Evolutionary conservation across 2,329 filamentous ascomycete species (phyloP).

Genomic region (Alternaria triticina): DNA sequence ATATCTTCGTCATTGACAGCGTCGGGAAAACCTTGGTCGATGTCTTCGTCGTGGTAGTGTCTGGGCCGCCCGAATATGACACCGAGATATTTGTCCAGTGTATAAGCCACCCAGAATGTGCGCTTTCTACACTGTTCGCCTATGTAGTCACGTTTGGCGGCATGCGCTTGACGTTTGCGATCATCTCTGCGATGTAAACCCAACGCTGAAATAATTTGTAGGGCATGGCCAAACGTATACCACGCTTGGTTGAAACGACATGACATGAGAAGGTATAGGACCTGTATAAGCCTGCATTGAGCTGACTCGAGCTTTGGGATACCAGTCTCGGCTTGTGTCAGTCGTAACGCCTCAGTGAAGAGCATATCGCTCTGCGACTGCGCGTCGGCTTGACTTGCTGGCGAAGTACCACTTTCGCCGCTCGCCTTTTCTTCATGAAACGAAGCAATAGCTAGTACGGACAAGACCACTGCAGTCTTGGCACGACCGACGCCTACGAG

Average conservation of each 20-base stretch:
- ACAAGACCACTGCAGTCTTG: conserved; percentile 48
- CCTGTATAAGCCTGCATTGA: conserved; percentile 63
- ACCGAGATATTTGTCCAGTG: conserved; percentile 65
- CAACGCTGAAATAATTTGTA: conserved; percentile 58
- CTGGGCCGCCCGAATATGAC: conserved; percentile 2
- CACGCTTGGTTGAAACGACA: conserved; percentile 65
- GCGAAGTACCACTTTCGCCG: conserved; percentile 27
- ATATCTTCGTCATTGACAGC: conserved; percentile 65
- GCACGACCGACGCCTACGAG: conserved; percentile 43
- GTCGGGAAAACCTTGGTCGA: conserved; percentile 65
- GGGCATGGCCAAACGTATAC: conserved; percentile 63
- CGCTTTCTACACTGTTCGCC: conserved; percentile 60
- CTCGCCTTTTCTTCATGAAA: conserved; percentile 53
- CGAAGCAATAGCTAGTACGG: conserved; percentile 55
- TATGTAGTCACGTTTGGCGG: conserved; percentile 50
- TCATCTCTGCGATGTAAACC: conserved; percentile 50
- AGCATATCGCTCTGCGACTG: conserved; percentile 47
- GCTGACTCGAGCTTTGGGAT: conserved; percentile 61
- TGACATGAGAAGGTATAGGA: conserved; percentile 63
- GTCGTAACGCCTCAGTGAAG: conserved; percentile 47
- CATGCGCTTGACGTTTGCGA: conserved; percentile 29
- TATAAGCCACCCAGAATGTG: conserved; percentile 69
- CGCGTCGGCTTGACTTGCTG: conserved; percentile 33
- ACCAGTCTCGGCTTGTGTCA: conserved; percentile 57
- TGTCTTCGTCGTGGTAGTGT: conserved; percentile 62